Evolutionary conservation across 2,329 filamentous ascomycete genomes (phyloP), one percentile per base, ranked within the genome.

Genomic region (Trichophyton rubrum): DNA sequence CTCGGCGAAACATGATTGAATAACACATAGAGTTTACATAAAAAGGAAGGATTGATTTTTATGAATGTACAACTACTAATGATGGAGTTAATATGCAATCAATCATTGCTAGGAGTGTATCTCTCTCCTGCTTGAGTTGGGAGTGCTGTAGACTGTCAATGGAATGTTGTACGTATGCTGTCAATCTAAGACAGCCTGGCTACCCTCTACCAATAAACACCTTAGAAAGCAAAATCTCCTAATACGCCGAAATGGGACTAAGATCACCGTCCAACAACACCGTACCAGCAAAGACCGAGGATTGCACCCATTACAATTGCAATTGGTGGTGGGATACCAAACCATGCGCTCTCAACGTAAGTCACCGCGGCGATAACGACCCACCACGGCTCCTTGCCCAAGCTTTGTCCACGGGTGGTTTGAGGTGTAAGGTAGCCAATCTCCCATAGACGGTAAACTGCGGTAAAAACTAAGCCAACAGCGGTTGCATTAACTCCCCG

Each of bases 331-430:
- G 67, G 71, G 1, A 80, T 62, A 1, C 70, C 69, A 64, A 80
- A 81, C 74, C 77, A 81, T 13, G 72, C 70, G 43, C 74, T 76
- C 9, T 73, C 75, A 2, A 78, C 74, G 67, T 78, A 81, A 20
- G 72, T 74, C 3, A 75, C 63, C 70, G 80, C 79, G 1, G 82
- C 78, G 1, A 85, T 77, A 3, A 84, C 81, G 17, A 85, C 78
- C 81, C 83, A 85, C 81, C 82, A 85, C 0, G 83, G 82, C 62
- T 85, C 83, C 41, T 77, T 74, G 0, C 73, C 82, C 53, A 86
- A 67, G 64, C 79, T 83, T 55, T 74, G 77, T 0, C 83, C 83
- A 2, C 67, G 67, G 61, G 74, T 72, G 15, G 75, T 77, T 0
- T 73, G 72, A 22, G 78, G 71, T 9, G 80, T 80, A 3, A 86